Evolutionary conservation across 306 rosid species (phyloP).

Genomic region (Pterocarpus santalinus): DNA sequence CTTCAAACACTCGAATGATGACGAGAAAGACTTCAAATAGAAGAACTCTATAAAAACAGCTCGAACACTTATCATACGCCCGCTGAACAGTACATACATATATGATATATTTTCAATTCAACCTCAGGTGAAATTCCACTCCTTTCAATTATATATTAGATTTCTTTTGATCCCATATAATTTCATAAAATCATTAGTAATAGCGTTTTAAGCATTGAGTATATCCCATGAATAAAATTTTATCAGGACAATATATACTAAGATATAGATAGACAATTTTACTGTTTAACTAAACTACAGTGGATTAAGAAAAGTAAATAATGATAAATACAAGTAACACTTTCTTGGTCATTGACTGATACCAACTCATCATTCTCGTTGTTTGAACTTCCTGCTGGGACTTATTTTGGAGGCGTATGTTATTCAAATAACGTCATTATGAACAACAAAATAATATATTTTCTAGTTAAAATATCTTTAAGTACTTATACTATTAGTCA

Average conservation of each 20-base stretch:
- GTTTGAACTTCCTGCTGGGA: too few relatives aligned
- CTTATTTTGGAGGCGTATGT: too few relatives aligned
- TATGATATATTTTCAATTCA: background rate
- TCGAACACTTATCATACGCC: conserved; percentile 9
- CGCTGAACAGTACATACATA: background rate
- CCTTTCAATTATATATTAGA: background rate
- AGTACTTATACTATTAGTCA: too few relatives aligned
- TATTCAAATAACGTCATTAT: too few relatives aligned
- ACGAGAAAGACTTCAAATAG: background rate
- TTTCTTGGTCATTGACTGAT: too few relatives aligned
- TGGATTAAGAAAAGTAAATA: too few relatives aligned
- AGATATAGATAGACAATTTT: background rate
- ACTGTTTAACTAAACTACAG: background rate
- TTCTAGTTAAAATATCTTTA: too few relatives aligned
- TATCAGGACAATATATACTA: background rate
- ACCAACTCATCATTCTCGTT: too few relatives aligned
- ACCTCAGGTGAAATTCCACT: background rate
- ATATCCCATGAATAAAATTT: background rate
- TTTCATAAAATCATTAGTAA: background rate
- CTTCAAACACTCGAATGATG: background rate
- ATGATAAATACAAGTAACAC: too few relatives aligned
- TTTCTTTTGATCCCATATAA: background rate
- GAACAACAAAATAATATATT: too few relatives aligned
- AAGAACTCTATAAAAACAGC: background rate
- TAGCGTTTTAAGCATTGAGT: background rate